phyloP scores from a whole-genome alignment of 2,329 filamentous ascomycete genomes.

The Cryphonectria japonica region DNA sequence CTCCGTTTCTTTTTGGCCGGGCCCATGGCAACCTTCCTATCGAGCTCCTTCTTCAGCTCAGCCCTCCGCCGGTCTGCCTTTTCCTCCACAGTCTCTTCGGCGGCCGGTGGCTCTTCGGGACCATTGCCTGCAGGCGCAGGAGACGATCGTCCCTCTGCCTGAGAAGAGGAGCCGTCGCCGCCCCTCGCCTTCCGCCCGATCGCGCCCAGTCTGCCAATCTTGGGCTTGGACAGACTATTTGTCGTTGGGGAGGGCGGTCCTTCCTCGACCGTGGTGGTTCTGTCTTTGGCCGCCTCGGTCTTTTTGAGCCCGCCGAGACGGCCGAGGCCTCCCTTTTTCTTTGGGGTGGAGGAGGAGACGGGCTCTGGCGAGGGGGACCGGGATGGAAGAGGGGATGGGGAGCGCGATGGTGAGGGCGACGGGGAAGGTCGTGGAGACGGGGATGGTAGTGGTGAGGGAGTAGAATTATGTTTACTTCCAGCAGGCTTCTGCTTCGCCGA shows the following conservation, averaged over 20 bases:
- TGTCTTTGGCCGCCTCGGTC: background rate
- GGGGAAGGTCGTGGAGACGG: conserved; percentile 20
- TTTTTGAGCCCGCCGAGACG: conserved; percentile 19
- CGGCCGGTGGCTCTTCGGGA: conserved; percentile 34
- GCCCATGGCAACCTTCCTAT: conserved; percentile 52
- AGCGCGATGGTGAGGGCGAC: conserved; percentile 15
- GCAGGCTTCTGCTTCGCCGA: background rate
- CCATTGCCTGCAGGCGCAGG: conserved; percentile 1
- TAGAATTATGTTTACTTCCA: background rate
- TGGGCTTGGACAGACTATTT: background rate
- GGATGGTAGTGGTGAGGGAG: conserved; percentile 11
- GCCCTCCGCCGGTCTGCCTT: conserved; percentile 54
- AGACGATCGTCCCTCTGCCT: conserved; percentile 7
- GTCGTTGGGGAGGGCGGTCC: background rate
- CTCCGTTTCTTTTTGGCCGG: conserved; percentile 61
- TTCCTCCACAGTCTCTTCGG: conserved; percentile 49
- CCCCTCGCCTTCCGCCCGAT: conserved; percentile 3
- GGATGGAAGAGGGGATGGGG: conserved; percentile 18
- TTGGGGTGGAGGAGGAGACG: conserved; percentile 6
- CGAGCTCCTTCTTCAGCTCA: conserved; percentile 55
- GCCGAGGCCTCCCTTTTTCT: conserved; percentile 15
- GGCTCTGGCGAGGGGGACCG: conserved; percentile 20
- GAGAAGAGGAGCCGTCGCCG: conserved; percentile 8
- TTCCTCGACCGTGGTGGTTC: background rate
- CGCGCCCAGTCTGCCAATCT: conserved; percentile 3